These are phyloP conservation scores for Fusarium poae DNA, from an alignment of 2,329 filamentous ascomycete genomes.

Conservation along the genomic window DNA sequence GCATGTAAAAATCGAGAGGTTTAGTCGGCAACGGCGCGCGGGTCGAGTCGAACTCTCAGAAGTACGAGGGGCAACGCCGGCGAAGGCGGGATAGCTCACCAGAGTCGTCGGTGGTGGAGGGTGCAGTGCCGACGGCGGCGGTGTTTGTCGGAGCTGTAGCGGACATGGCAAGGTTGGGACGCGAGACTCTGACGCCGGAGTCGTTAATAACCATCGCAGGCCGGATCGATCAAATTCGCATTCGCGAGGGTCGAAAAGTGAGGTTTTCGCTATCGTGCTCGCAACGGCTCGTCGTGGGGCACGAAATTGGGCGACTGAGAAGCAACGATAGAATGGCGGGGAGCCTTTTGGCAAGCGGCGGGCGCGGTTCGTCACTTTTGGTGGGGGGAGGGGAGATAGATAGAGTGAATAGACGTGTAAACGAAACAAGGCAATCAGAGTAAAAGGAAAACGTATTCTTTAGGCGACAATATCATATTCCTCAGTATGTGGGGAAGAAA, in stretches of 20 bases:
- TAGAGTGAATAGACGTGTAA: background rate
- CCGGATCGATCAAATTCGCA: constrained; percentile 20
- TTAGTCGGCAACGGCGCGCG: constrained; percentile 38
- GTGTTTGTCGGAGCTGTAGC: constrained; percentile 52
- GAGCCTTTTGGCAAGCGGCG: constrained; percentile 41
- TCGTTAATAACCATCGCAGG: constrained; percentile 59
- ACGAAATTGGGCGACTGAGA: constrained; percentile 43
- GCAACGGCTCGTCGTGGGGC: constrained; percentile 45
- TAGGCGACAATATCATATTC: constrained; percentile 49
- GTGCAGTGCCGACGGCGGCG: constrained; percentile 47
- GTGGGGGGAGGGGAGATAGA: constrained; percentile 41
- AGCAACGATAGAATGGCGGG: constrained; percentile 43
- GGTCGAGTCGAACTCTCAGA: constrained; percentile 42
- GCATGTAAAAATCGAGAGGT: constrained; percentile 45
- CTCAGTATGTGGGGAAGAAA: constrained; percentile 31
- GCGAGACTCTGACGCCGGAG: constrained; percentile 55
- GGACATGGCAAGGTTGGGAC: constrained; percentile 55
- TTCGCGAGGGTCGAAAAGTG: constrained; percentile 15
- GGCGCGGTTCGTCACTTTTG: constrained; percentile 44
- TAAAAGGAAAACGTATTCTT: constrained; percentile 45
- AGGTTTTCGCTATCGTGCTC: constrained; percentile 25
- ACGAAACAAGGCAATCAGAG: constrained; percentile 34
- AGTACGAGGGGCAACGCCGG: constrained; percentile 54
- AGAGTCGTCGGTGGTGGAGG: constrained; percentile 55
- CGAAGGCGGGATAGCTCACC: constrained; percentile 55